Evolutionary conservation across 768 basidiomycete genomes (phyloP), one percentile per base, ranked within the genome.

Genomic region (Suillus plorans): DNA sequence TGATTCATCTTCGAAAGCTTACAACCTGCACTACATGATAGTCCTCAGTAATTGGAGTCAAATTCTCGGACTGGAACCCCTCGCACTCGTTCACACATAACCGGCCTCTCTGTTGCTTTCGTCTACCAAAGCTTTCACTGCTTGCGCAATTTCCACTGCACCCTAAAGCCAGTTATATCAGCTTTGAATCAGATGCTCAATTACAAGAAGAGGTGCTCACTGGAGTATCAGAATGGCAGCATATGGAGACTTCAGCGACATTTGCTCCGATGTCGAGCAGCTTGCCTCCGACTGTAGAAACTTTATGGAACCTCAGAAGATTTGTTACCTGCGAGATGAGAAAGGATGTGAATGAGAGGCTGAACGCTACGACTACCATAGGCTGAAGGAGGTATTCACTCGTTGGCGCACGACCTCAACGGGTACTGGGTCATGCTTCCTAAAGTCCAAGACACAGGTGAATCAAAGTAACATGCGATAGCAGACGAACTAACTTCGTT

Each of bases 211-310:
- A 53, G 61, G 45, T 62, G 71, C 85, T 70, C 45, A 88, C 85
- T 1, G 88, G 86, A 0, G 85, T 88, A 63, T 89, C 87, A 0
- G 86, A 88, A 70, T 89, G 88, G 64, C 85, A 85, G 62, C 86
- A 89, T 25, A 89, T 88, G 5, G 87, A 83, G 0, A 89, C 84
- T 60, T 86, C 83, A 0, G 68, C 63, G 10, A 88, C 69, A 58
- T 79, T 77, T 5, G 75, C 71, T 6, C 80, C 81, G 2, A 87
- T 73, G 3, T 82, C 80, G 1, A 87, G 67, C 59, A 69, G 73
- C 0, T 71, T 74, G 3, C 81, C 82, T 31, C 74, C 72, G 1
- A 77, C 73, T 3, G 87, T 88, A 14, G 86, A 86, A 56, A 88
- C 77, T 63, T 79, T 69, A 5, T 79, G 81, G 63, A 74, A 71